Evolutionary conservation across 2,329 filamentous ascomycete genomes (phyloP).

Genomic region (Curvularia hawaiiensis): DNA sequence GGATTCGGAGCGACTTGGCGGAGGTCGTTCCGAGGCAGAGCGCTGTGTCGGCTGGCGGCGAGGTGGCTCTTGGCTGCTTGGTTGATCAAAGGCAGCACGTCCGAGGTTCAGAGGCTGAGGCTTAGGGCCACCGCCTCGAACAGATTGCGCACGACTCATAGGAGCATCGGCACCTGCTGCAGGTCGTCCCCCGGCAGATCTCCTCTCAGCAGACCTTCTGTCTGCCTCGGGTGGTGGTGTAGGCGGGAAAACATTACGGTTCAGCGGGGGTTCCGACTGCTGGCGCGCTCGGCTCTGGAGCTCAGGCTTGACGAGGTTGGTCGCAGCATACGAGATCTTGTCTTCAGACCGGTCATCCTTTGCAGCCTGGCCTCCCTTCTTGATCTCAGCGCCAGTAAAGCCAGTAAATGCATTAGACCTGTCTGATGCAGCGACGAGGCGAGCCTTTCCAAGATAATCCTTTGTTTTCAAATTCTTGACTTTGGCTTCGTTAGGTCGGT

Average conservation of each 20-base stretch:
- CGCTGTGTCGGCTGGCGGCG: constrained; percentile 48
- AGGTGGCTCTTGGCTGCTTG: constrained; percentile 31
- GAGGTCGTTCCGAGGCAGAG: constrained; percentile 52
- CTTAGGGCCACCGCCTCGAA: constrained; percentile 55
- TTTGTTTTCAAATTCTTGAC: constrained; percentile 98
- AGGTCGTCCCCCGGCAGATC: constrained; percentile 19
- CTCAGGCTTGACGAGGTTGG: constrained; percentile 88
- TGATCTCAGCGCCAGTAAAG: constrained; percentile 78
- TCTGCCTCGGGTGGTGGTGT: constrained; percentile 96
- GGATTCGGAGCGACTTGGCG: constrained; percentile 45
- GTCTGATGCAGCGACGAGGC: constrained; percentile 86
- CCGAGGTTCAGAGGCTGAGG: constrained; percentile 56
- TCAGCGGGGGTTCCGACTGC: constrained; percentile 81
- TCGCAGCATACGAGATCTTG: constrained; percentile 88
- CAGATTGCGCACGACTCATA: constrained; percentile 55
- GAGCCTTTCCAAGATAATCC: constrained; percentile 96
- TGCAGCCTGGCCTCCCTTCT: constrained; percentile 64
- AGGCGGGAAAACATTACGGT: constrained; percentile 88
- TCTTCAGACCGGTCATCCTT: constrained; percentile 82
- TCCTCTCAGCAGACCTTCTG: constrained; percentile 35
- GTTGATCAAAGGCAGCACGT: constrained; percentile 54
- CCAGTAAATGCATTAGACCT: constrained; percentile 80
- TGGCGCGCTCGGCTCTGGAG: constrained; percentile 76
- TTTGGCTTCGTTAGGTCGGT: constrained; percentile 95
- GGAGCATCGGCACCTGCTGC: constrained; percentile 32